Evolutionary conservation across 108 stramenopile genomes (phyloP).

Genomic region (Hondaea fermentalgiana): DNA sequence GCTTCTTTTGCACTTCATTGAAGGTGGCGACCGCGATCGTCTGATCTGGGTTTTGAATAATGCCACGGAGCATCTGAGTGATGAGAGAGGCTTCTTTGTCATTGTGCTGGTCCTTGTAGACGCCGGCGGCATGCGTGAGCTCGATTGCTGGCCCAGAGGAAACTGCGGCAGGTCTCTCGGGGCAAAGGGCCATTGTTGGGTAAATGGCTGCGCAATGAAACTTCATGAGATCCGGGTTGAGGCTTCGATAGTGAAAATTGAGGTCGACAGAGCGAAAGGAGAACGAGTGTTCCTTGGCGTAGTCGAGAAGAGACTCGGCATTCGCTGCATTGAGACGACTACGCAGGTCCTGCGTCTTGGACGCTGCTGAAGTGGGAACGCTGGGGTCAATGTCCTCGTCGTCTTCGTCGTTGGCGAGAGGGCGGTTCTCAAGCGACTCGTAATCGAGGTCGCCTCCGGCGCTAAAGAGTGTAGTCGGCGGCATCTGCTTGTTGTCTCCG

Average conservation of each 20-base stretch:
- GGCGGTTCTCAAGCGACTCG: background rate
- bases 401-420: background rate
- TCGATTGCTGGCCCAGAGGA: background rate
- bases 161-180: background rate
- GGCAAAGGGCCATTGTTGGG: background rate
- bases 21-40: conserved; percentile 8
- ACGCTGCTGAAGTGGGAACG: background rate
- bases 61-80: background rate
- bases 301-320: background rate
- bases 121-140: background rate
- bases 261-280: background rate
- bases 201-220: conserved; percentile 10
- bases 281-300: conserved; percentile 1
- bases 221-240: background rate
- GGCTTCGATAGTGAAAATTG: background rate
- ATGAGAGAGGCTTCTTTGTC: background rate
- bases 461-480: background rate
- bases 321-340: background rate
- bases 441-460: background rate
- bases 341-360: background rate
- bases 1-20: conserved; percentile 2
- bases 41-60: background rate
- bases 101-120: background rate
- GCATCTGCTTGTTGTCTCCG: conserved; percentile 13
- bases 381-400: background rate